Evolutionary conservation across 2,329 filamentous ascomycete species (phyloP), one percentile per base, ranked within the genome.

Genomic region (Coniella lustricola): DNA sequence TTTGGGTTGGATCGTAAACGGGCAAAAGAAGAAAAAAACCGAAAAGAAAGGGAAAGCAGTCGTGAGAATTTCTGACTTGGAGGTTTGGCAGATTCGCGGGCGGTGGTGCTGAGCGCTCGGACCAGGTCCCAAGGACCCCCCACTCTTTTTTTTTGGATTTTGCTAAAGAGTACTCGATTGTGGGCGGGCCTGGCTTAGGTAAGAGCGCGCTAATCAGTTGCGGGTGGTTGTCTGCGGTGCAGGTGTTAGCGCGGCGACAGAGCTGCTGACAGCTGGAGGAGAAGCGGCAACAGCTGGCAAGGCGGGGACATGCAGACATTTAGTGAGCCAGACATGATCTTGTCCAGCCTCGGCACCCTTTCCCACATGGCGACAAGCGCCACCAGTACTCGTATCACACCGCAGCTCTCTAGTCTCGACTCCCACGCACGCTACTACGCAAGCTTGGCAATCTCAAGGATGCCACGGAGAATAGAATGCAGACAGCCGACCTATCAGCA

Each of bases 1-100:
- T 65, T 21, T 62, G 54, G 41, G 50, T 57, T 55, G 57, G 44
- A 50, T 31, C 55, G 48, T 49, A 40, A 40, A 43, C n/a, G n/a
- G n/a, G n/a, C n/a, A n/a, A n/a, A n/a, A n/a, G n/a, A n/a, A n/a
- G n/a, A n/a, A n/a, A n/a, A n/a, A n/a, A n/a, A n/a, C n/a, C n/a
- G n/a, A n/a, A 35, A 46, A 44, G 35, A 31, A 34, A 36, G 29
- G 18, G 40, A 39, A 38, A 18, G 35, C 16, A 13, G 12, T 33
- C 14, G n/a, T 5, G 36, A 38, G 5, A 42, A 32, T 7, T 42
- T 17, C 22, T 41, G 22, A 29, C 38, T 31, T n/a, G 22, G 29
- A 18, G 38, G 22, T 41, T 21, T 31, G 21, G 17, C 16, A 16
- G 22, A 9, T n/a, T 22, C 17, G 13, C n/a, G n/a, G n/a, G n/a